A percentile compares a stretch with the other conserved stretches of the same genome.
Conservation (phyloP, 176 grass and related monocot genomes). For the Oryza australiensis region DNA sequence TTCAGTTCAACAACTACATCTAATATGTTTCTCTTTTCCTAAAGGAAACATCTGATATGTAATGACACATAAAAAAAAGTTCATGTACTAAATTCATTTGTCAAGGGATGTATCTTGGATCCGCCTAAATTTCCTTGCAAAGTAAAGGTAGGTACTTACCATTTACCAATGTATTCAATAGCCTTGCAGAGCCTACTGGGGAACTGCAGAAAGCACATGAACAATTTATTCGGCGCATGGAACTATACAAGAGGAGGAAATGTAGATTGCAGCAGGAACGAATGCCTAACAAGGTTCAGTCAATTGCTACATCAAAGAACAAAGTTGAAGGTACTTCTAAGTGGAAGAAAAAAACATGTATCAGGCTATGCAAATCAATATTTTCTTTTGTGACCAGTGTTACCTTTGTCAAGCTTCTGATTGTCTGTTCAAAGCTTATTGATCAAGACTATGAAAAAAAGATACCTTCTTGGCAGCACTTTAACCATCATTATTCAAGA, state of each 20-base stretch:
- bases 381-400: neutral
- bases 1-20: neutral
- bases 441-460: conserved; percentile 3
- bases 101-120: neutral
- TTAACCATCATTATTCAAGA: conserved; percentile 9
- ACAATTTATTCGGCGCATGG: conserved; percentile 68
- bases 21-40: neutral
- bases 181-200: conserved; percentile 76
- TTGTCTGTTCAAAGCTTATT: neutral
- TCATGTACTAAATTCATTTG: neutral
- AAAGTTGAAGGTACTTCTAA: conserved; percentile 35
- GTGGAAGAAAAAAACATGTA: neutral
- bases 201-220: conserved; percentile 80
- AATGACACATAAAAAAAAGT: conserved; percentile 1
- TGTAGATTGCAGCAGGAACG: conserved; percentile 62
- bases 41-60: no score
- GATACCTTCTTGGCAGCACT: neutral
- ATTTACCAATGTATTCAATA: conserved; percentile 39
- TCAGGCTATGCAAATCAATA: neutral
- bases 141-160: conserved; percentile 33
- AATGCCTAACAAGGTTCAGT: conserved; percentile 35
- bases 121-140: neutral
- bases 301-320: conserved; percentile 34
- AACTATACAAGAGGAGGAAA: conserved; percentile 69
- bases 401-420: neutral